These are phyloP conservation scores for Candida oleophila DNA, from an alignment of 805 yeast genomes.

Conservation along the genomic window DNA sequence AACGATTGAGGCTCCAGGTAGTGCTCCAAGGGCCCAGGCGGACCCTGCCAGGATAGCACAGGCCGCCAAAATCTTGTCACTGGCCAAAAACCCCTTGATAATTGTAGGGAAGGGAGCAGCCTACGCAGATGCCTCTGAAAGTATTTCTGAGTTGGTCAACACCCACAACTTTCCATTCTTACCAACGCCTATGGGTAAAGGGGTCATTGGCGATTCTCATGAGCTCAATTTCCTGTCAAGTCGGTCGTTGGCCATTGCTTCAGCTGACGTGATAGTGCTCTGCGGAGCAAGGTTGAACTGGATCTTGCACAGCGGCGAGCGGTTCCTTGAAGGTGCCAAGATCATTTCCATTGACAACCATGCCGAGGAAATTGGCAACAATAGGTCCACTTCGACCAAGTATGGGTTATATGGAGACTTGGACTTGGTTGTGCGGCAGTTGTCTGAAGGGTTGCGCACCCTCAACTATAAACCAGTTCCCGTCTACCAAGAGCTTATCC, in stretches of 20 bases:
- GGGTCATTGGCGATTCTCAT: slow-evolving; percentile 54
- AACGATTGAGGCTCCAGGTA: background rate
- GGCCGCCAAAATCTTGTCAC: slow-evolving; percentile 32
- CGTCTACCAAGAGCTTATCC: slow-evolving; percentile 21
- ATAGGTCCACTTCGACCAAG: slow-evolving; percentile 34
- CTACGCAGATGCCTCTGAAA: slow-evolving; percentile 35
- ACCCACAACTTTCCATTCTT: slow-evolving; percentile 51
- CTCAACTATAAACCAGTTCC: slow-evolving; percentile 30
- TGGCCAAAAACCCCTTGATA: slow-evolving; percentile 49
- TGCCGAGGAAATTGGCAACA: slow-evolving; percentile 50
- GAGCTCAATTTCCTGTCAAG: slow-evolving; percentile 58
- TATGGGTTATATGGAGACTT: slow-evolving; percentile 60
- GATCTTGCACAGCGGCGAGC: slow-evolving; percentile 69
- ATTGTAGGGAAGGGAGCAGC: slow-evolving; percentile 70
- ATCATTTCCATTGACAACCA: slow-evolving; percentile 58
- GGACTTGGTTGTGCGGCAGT: slow-evolving; percentile 34
- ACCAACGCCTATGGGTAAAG: slow-evolving; percentile 82
- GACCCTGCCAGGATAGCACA: slow-evolving; percentile 29
- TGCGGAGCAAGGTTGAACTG: slow-evolving; percentile 71
- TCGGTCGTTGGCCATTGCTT: slow-evolving; percentile 55
- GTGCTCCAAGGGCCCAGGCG: slow-evolving; percentile 33
- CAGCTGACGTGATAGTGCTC: slow-evolving; percentile 58
- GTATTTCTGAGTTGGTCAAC: slow-evolving; percentile 41
- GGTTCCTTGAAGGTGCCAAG: slow-evolving; percentile 43
- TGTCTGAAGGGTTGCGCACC: slow-evolving; percentile 22